Evolutionary conservation across 2,329 filamentous ascomycete species (phyloP), one percentile per base, ranked within the genome.

Genomic region (Colletotrichum viniferum): DNA sequence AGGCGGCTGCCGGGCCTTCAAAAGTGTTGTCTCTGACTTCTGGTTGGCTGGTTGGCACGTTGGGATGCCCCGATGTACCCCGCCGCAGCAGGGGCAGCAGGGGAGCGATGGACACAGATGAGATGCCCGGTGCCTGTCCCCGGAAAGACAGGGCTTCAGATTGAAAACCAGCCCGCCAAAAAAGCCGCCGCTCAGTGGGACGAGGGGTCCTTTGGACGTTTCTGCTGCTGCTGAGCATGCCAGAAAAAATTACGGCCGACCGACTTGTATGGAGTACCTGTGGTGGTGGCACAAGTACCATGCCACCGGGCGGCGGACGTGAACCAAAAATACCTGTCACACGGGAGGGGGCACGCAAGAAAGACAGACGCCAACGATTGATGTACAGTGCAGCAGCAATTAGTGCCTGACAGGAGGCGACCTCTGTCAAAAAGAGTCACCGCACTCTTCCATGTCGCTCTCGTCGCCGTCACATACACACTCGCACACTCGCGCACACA

Each of bases 271-370:
- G 38, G 38, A 48, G 18, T 48, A 18, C 38, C 38, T 43, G 9
- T 12, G 9, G 38, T 12, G 38, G 38, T 48, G 38, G 38, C 38
- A 34, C 14, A 26, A 65, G 18, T 21, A n/a, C 18, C 43, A 72
- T 67, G 43, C 69, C 55, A 58, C 30, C 58, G 52, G 61, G 26
- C 34, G 71, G 60, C 66, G 28, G 43, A 62, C 28, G 61, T 13
- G n/a, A 56, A 58, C 66, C 63, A 75, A 75, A 73, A 75, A 75
- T 75, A 75, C 73, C 69, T 75, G 69, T 34, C 30, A 75, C 69
- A 73, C 69, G 21, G 26, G 43, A 56, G 48, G 67, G 56, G 32
- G 48, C 28, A 52, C 67, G 61, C 67, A 56, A 34, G 67, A 64
- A 55, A 52, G 21, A 52, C 67, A 52, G 21, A 52, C 67, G 61